These are phyloP conservation scores for Picea sitchensis DNA, from an alignment of 75 land plant genomes.

Conservation along the genomic window DNA sequence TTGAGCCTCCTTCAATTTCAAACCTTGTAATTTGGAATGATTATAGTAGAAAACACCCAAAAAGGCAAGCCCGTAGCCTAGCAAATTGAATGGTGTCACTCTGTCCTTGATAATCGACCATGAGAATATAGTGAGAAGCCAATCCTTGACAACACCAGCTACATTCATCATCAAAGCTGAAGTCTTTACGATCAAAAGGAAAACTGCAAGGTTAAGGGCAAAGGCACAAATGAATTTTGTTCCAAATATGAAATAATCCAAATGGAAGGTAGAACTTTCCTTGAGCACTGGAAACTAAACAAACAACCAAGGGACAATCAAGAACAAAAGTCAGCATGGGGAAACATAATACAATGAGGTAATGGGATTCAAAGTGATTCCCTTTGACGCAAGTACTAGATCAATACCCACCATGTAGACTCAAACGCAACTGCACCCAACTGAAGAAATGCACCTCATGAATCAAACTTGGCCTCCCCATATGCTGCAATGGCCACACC, in stretches of 20 bases:
- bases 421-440: constrained; percentile 72
- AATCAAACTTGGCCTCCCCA: constrained; percentile 77
- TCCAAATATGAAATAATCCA: neutral
- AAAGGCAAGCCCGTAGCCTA: too few relatives aligned
- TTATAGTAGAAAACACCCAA: too few relatives aligned
- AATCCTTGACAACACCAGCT: too few relatives aligned
- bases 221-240: too few relatives aligned
- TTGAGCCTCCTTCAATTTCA: too few relatives aligned
- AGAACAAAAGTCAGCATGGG: constrained; percentile 73
- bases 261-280: constrained; percentile 37
- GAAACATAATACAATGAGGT: constrained; percentile 73
- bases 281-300: constrained; percentile 53
- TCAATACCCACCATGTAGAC: constrained; percentile 78
- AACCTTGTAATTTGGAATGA: too few relatives aligned
- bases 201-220: too few relatives aligned
- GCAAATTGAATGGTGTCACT: too few relatives aligned
- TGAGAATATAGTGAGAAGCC: too few relatives aligned
- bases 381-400: constrained; percentile 84
- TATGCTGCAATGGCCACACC: constrained; percentile 88
- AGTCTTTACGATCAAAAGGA: too few relatives aligned
- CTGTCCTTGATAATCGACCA: too few relatives aligned
- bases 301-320: constrained; percentile 75
- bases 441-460: constrained; percentile 32
- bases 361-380: constrained; percentile 82
- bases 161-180: too few relatives aligned